Conservation (phyloP, 2,329 filamentous ascomycete genomes). For the Hawksworthiomyces lignivorus region DNA sequence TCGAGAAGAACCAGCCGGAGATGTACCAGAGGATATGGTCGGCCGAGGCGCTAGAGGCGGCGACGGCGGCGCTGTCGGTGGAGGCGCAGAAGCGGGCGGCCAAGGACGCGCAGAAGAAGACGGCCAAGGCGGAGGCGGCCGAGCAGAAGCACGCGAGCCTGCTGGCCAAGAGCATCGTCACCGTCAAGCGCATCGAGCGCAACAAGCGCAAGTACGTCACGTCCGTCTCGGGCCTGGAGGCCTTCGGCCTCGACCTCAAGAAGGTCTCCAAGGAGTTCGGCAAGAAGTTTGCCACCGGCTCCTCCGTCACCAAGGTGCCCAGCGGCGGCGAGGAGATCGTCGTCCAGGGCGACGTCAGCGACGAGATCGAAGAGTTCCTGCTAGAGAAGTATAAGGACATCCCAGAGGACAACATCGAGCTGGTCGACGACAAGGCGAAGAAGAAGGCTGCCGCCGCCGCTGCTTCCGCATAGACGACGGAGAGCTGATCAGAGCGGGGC, state of each 20-base stretch:
- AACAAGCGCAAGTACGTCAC: conserved; percentile 98
- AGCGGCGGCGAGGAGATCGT: conserved; percentile 92
- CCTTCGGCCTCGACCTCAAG: conserved; percentile 86
- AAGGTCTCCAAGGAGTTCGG: conserved; percentile 95
- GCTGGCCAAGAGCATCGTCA: conserved; percentile 73
- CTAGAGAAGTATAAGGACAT: conserved; percentile 82
- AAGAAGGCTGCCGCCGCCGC: conserved; percentile 46
- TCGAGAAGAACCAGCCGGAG: conserved; percentile 63
- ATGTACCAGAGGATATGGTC: conserved; percentile 81
- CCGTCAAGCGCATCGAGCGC: conserved; percentile 93
- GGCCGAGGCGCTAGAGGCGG: conserved; percentile 72
- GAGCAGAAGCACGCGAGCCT: conserved; percentile 78
- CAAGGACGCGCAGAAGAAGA: conserved; percentile 95
- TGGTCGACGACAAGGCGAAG: conserved; percentile 95
- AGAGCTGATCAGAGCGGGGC: too few species aligned
- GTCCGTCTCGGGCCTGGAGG: conserved; percentile 81
- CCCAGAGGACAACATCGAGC: conserved; percentile 89
- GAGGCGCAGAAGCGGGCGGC: conserved; percentile 91
- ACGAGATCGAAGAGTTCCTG: conserved; percentile 88
- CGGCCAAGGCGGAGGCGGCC: conserved; percentile 81
- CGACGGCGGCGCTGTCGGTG: conserved; percentile 77
- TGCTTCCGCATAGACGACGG: not conserved
- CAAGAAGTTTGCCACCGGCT: conserved; percentile 96
- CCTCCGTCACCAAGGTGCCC: conserved; percentile 81
- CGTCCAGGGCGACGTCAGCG: conserved; percentile 92